Evolutionary conservation across 495 filamentous ascomycete genomes (phyloP).

Genomic region (Aspergillus steynii): DNA sequence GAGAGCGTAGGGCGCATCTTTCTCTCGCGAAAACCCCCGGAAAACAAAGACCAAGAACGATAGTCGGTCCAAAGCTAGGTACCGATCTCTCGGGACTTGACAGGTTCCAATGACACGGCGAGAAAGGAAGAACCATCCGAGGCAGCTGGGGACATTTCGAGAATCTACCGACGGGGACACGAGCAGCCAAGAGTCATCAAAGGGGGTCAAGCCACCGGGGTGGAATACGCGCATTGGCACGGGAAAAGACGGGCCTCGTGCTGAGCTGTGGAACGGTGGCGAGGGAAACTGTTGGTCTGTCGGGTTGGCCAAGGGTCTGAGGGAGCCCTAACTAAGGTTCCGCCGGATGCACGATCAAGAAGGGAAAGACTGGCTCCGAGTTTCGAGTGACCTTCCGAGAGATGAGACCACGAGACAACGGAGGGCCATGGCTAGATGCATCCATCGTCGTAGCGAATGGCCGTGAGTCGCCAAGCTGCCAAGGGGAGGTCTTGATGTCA

Average conservation of each 20-base stretch:
- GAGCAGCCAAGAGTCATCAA: background rate
- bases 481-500: slow-evolving; percentile 9
- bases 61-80: background rate
- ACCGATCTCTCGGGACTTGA: background rate
- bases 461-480: background rate
- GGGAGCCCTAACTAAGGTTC: too few species aligned
- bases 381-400: background rate
- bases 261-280: too few species aligned
- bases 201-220: too few species aligned
- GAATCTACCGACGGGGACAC: background rate
- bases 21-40: too few species aligned
- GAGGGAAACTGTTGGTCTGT: too few species aligned
- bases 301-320: too few species aligned
- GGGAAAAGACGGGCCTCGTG: background rate
- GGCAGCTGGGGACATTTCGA: background rate
- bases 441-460: background rate
- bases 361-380: background rate
- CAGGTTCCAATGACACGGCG: background rate
- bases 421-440: too few species aligned
- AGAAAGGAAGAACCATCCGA: background rate
- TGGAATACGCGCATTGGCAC: background rate
- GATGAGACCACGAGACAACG: too few species aligned
- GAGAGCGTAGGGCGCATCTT: too few species aligned
- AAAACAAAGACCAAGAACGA: background rate
- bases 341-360: too few species aligned